A percentile compares a stretch with the other conserved stretches of the same genome.
These are phyloP conservation scores for Hemileccinum rubropunctum DNA, from an alignment of 768 basidiomycete genomes.

Conservation along the genomic window DNA sequence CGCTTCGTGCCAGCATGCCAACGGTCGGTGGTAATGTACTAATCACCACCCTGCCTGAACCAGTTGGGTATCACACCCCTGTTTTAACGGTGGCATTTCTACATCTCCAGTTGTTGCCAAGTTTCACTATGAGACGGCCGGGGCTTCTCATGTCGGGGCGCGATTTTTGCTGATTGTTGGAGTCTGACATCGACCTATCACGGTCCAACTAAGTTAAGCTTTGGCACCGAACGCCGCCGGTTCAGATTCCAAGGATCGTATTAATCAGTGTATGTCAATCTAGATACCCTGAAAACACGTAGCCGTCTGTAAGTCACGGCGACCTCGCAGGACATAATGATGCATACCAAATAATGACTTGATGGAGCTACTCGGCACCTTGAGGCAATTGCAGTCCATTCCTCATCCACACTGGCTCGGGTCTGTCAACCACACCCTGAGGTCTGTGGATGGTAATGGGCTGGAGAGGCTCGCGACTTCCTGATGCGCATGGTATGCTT, in stretches of 20 bases:
- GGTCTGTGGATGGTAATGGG: background rate
- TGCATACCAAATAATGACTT: background rate
- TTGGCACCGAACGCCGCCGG: background rate
- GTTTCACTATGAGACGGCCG: background rate
- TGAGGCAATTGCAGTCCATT: background rate
- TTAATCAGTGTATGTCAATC: background rate
- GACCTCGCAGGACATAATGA: background rate
- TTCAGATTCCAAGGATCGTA: too few relatives aligned
- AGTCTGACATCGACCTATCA: too few relatives aligned
- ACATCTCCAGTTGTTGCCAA: background rate
- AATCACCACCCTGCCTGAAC: too few relatives aligned
- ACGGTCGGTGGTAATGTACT: slow-evolving; percentile 3
- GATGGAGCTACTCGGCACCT: too few relatives aligned
- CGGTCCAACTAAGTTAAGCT: background rate
- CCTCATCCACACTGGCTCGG: background rate
- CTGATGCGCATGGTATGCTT: background rate
- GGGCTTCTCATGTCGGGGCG: background rate
- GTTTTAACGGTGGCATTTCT: background rate
- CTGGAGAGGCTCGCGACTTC: background rate
- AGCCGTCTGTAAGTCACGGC: background rate
- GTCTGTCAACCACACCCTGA: background rate
- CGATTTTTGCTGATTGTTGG: background rate
- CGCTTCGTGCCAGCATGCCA: background rate
- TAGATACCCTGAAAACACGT: background rate
- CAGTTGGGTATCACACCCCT: background rate